A percentile compares a stretch with the other conserved stretches of the same genome.
Evolutionary conservation across 73 alveolate species (phyloP).

Genomic region (Breviolum minutum): DNA sequence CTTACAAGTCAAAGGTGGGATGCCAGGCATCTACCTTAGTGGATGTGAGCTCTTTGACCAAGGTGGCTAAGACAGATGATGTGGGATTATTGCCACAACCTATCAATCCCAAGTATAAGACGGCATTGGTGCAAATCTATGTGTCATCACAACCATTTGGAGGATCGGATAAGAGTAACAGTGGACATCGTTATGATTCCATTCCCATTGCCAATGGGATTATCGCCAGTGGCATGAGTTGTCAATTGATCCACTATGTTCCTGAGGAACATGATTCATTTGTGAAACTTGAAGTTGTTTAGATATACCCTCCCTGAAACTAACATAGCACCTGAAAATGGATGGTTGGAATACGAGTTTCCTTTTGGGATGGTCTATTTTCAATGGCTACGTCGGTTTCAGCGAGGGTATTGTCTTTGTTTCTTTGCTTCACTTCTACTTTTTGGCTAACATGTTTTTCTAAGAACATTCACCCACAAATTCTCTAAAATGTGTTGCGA

Average conservation of each 20-base stretch:
- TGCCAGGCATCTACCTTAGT: slow-evolving; percentile 42
- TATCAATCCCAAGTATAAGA: slow-evolving; percentile 61
- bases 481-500: too few species aligned
- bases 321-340: too few species aligned
- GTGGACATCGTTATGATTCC: slow-evolving; percentile 15
- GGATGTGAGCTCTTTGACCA: slow-evolving; percentile 46
- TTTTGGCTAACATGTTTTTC: too few species aligned
- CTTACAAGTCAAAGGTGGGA: not conserved
- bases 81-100: slow-evolving; percentile 82
- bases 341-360: too few species aligned
- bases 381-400: too few species aligned
- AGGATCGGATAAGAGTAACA: slow-evolving; percentile 71
- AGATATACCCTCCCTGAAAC: too few species aligned
- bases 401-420: not conserved
- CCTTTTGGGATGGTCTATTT: too few species aligned
- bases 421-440: not conserved
- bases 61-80: slow-evolving; percentile 87
- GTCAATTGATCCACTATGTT: slow-evolving; percentile 28
- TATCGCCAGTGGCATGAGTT: slow-evolving; percentile 27
- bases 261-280: slow-evolving; percentile 58
- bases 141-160: slow-evolving; percentile 66
- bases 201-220: slow-evolving; percentile 71
- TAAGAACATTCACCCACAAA: too few species aligned
- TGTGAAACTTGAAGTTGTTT: too few species aligned
- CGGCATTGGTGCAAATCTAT: slow-evolving; percentile 81